These are phyloP conservation scores for Aurifilum marmelostoma DNA, from an alignment of 2,329 filamentous ascomycete genomes.

Conservation along the genomic window DNA sequence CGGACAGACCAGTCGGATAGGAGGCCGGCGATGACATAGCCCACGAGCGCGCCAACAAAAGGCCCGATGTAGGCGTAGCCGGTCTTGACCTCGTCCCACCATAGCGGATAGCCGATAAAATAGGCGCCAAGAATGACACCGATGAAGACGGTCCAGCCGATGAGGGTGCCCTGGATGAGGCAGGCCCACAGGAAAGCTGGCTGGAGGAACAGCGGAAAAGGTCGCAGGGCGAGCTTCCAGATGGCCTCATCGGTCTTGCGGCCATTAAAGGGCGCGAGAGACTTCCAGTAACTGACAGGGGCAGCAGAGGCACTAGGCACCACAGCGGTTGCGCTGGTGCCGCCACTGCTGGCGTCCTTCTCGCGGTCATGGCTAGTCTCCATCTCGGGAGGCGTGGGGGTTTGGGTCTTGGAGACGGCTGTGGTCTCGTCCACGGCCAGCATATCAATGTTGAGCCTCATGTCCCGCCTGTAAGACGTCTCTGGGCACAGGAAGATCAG, in stretches of 20 bases:
- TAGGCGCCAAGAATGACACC: constrained; percentile 81
- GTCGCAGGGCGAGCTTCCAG: constrained; percentile 66
- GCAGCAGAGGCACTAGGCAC: constrained; percentile 32
- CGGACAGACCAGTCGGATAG: constrained; percentile 75
- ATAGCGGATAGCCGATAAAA: constrained; percentile 79
- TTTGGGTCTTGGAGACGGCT: constrained; percentile 7
- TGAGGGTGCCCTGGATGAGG: constrained; percentile 84
- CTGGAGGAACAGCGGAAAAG: constrained; percentile 81
- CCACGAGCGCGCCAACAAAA: constrained; percentile 79
- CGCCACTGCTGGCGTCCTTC: constrained; percentile 8
- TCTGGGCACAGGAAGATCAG: constrained; percentile 83
- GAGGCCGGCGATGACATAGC: constrained; percentile 74
- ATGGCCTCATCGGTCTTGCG: constrained; percentile 80
- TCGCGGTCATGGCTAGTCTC: constrained; percentile 16
- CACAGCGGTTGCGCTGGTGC: constrained; percentile 38
- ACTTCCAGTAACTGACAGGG: constrained; percentile 62
- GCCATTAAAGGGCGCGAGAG: constrained; percentile 74
- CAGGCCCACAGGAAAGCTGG: constrained; percentile 81
- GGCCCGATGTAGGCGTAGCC: constrained; percentile 88
- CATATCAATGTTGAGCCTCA: constrained; percentile 71
- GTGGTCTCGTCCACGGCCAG: constrained; percentile 40
- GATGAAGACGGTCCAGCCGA: constrained; percentile 95
- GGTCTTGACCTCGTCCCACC: constrained; percentile 78
- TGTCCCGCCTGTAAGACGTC: constrained; percentile 73
- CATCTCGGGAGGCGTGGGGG: background rate